Base-by-base conservation (phyloP, 2,329 filamentous ascomycete species). In the Mycosphaerelloides madeirae region DNA sequence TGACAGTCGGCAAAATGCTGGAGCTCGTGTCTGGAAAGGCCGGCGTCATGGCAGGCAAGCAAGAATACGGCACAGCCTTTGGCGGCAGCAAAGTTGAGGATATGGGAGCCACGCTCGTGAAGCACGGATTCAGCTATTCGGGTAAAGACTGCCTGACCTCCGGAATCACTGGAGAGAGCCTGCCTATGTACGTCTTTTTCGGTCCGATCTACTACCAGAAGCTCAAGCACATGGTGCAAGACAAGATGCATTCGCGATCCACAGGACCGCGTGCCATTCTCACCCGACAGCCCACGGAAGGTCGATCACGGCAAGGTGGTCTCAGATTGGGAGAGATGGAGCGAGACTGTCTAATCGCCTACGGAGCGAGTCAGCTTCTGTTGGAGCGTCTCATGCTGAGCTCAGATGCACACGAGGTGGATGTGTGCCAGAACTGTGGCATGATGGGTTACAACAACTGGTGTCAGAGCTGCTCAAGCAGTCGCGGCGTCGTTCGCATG, bases 201-300 rank as follows among this genome's bases (percentile, higher is more conserved):
- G 93, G 93, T 0, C 93, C 93, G 9, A 98, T 98, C 68, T 98
- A 95, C 74, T 98, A 98, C 74, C 93, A 98, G 74, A 95, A 95
- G 56, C 80, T 98, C 54, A 98, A 98, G 78, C 93, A 98, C 77
- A 98, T 98, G 93, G 93, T 98, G 3, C 90, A 97, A 67, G 93
- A 98, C 66, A 98, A 98, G 73, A 97, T 98, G 93, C 93, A 98
- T 70, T 91, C 87, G 25, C 87, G 93, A 50, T 83, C 91, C 2
- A 84, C 88, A 12, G 94, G 94, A 0, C 94, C 93, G 0, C 79
- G 87, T 11, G 91, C 91, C 19, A 93, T 95, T 53, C 76, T 98
- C 19, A 98, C 93, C 1, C 83, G 93, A 8, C 93, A 98, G 66
- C 93, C 93, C 0, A 98, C 91, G 0, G 93, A 98, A 72, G 93